These are phyloP conservation scores for Moniliophthora roreri DNA, from an alignment of 1,284 basidiomycete species.

Conservation along the genomic window DNA sequence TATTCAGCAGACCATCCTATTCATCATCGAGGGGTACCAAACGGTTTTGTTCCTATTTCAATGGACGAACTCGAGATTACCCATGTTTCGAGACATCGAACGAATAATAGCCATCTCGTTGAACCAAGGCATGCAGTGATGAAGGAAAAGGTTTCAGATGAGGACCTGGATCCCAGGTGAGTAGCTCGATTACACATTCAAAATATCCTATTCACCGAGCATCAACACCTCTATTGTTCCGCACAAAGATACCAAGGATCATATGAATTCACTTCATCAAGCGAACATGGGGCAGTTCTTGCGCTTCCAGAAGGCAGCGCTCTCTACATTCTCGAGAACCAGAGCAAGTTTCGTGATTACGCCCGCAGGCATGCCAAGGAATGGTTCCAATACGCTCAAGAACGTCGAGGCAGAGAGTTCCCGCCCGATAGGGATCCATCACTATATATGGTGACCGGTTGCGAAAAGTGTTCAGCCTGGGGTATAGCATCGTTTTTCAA, in stretches of 20 bases:
- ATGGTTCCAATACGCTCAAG: slow-evolving; percentile 14
- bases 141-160: neutral
- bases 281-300: slow-evolving; percentile 8
- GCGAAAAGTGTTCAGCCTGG: slow-evolving; percentile 12
- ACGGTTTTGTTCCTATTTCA: slow-evolving; percentile 16
- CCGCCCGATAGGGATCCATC: slow-evolving; percentile 2
- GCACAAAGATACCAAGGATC: neutral
- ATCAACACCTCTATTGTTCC: too few species aligned
- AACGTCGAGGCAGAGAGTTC: slow-evolving; percentile 5
- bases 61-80: slow-evolving; percentile 10
- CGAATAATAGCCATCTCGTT: slow-evolving; percentile 8
- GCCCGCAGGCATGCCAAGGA: slow-evolving; percentile 4
- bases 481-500: slow-evolving; percentile 6
- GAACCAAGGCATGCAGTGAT: neutral
- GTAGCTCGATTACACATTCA: too few species aligned
- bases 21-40: slow-evolving; percentile 20
- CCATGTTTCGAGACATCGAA: slow-evolving; percentile 10
- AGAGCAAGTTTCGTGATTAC: slow-evolving; percentile 5
- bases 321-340: slow-evolving; percentile 3
- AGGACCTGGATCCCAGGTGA: neutral
- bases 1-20: slow-evolving; percentile 19
- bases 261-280: slow-evolving; percentile 6
- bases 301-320: slow-evolving; percentile 10
- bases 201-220: neutral
- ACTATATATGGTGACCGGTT: slow-evolving; percentile 15